These are phyloP conservation scores for Stemphylium lycopersici DNA, from an alignment of 2,329 filamentous ascomycete species.

Conservation along the genomic window DNA sequence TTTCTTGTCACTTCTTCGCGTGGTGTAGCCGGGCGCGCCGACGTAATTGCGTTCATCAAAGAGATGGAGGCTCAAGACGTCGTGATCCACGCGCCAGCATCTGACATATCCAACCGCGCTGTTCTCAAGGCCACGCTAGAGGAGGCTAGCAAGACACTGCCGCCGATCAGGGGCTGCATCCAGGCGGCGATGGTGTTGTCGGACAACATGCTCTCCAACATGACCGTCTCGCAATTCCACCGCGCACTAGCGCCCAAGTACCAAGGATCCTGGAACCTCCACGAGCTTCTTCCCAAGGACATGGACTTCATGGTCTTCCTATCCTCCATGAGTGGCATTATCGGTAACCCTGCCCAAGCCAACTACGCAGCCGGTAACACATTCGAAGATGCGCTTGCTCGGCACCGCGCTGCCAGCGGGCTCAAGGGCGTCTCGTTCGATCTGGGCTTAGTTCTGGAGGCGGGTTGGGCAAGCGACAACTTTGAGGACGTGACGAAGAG, in stretches of 20 bases:
- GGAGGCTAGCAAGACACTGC: constrained; percentile 15
- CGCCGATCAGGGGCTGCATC: constrained; percentile 22
- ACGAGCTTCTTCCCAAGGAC: constrained; percentile 13
- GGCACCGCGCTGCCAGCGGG: constrained; percentile 8
- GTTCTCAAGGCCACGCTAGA: constrained; percentile 17
- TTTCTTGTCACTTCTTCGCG: constrained; percentile 31
- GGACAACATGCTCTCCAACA: constrained; percentile 12
- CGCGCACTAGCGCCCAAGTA: constrained; percentile 4
- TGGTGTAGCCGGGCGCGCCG: constrained; percentile 17
- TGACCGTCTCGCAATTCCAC: constrained; percentile 5
- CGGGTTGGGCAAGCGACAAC: constrained; percentile 12
- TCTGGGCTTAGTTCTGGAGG: constrained; percentile 8
- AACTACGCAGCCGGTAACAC: constrained; percentile 31
- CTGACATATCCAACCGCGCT: constrained; percentile 21
- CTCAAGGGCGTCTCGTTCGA: constrained; percentile 13
- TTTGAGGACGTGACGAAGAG: constrained; percentile 12
- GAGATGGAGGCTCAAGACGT: constrained; percentile 18
- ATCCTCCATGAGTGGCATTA: constrained; percentile 25
- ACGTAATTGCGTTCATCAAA: constrained; percentile 22
- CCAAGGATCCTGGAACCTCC: constrained; percentile 31
- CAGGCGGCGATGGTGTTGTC: constrained; percentile 23
- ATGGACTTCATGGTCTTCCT: constrained; percentile 26
- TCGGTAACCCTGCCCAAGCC: constrained; percentile 21
- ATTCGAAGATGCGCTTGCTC: constrained; percentile 12
- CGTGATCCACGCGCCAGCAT: constrained; percentile 23